These are phyloP conservation scores for Phaeophleospora eucalypticola DNA, from an alignment of 2,329 filamentous ascomycete genomes.

Conservation along the genomic window DNA sequence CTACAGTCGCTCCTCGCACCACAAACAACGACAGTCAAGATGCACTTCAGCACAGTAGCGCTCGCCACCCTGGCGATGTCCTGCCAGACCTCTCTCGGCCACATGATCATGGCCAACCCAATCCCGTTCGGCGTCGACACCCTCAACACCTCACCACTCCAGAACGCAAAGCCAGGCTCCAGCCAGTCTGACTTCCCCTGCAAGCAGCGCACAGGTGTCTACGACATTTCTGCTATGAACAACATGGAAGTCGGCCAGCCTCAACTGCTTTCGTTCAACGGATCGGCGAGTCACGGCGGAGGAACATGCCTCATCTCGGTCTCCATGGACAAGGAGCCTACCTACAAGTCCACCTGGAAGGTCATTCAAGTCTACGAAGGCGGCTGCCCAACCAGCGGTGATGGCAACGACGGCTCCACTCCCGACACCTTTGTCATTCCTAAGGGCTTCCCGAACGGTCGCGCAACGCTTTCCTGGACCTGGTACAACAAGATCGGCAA, in stretches of 20 bases:
- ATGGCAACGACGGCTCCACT: slow-evolving; percentile 39
- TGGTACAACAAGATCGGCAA: slow-evolving; percentile 86
- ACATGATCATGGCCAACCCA: slow-evolving; percentile 70
- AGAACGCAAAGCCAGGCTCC: slow-evolving; percentile 43
- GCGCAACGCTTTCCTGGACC: slow-evolving; percentile 78
- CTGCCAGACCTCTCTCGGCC: slow-evolving; percentile 53
- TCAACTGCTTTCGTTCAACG: slow-evolving; percentile 62
- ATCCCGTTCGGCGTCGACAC: slow-evolving; percentile 56
- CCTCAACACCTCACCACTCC: slow-evolving; percentile 63
- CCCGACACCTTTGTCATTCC: slow-evolving; percentile 72
- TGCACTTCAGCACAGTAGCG: slow-evolving; percentile 5
- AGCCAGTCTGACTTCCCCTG: slow-evolving; percentile 67
- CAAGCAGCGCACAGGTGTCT: slow-evolving; percentile 54
- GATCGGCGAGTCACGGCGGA: slow-evolving; percentile 76
- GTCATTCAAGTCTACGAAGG: slow-evolving; percentile 86
- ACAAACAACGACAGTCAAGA: slow-evolving; percentile 13
- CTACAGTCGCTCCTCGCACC: slow-evolving; percentile 2
- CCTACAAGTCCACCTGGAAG: slow-evolving; percentile 67
- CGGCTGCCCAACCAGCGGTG: slow-evolving; percentile 73
- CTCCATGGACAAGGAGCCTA: slow-evolving; percentile 69
- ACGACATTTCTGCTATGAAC: slow-evolving; percentile 53
- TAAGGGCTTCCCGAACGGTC: slow-evolving; percentile 64
- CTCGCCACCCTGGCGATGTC: slow-evolving; percentile 35
- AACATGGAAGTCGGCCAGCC: slow-evolving; percentile 59
- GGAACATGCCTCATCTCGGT: slow-evolving; percentile 86